A percentile compares a stretch with the other conserved stretches of the same genome.
Conservation (phyloP, 108 stramenopile species). For the Cyclotella distinguenda region DNA sequence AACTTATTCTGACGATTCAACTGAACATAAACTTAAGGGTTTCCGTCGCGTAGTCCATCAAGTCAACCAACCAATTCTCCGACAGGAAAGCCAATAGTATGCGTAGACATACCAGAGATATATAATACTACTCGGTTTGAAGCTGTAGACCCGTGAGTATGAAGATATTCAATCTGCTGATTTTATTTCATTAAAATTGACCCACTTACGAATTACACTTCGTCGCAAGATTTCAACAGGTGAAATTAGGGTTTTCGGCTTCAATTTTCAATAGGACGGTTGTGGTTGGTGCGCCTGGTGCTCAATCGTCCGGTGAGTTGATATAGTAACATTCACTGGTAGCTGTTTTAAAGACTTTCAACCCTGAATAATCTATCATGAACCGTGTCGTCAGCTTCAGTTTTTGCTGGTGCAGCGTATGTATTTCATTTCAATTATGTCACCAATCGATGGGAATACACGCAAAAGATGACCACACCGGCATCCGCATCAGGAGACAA, state of each 20-base stretch:
- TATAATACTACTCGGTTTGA: neutral
- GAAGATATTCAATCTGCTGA: neutral
- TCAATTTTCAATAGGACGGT: slow-evolving; percentile 1
- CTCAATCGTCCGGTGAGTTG: slow-evolving; percentile 4
- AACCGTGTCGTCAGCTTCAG: neutral
- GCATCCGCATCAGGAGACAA: neutral
- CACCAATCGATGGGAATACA: neutral
- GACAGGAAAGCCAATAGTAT: neutral
- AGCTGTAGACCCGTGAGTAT: neutral
- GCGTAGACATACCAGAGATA: neutral
- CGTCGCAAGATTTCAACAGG: no score
- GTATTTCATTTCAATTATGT: slow-evolving; percentile 2
- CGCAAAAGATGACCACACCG: slow-evolving; percentile 8
- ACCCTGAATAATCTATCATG: neutral
- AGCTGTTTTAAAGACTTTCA: neutral
- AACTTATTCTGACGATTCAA: neutral
- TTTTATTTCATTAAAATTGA: neutral
- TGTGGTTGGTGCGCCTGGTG: slow-evolving; percentile 9
- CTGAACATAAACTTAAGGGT: neutral
- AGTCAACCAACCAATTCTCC: neutral
- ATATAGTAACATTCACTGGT: neutral
- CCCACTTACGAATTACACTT: neutral
- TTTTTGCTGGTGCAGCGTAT: neutral
- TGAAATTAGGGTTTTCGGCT: slow-evolving; percentile 1
- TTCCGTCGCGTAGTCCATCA: neutral